Evolutionary conservation across 305 asterid species (phyloP), one percentile per base, ranked within the genome.

Genomic region (Plantago coronopus): DNA sequence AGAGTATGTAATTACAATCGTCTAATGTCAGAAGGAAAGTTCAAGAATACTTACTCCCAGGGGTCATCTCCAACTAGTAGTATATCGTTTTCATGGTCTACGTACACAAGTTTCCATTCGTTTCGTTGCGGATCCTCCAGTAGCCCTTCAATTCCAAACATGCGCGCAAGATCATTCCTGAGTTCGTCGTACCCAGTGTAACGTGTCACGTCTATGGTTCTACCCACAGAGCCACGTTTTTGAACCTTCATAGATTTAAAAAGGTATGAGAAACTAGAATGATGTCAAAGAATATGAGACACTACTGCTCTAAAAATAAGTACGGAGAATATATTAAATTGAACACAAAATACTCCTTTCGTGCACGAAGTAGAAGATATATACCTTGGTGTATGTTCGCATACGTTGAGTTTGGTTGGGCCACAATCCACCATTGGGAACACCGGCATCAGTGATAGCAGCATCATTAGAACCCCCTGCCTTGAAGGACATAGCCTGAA

Each of bases 61-160:
- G 99, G 99, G 64, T 94, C 99, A 59, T 94, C 99, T 21, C 99
- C 99, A 54, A 87, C 95, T 1, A 94, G 96, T 66, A 94, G 70
- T 54, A 90, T 86, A 62, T 94, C 99, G 60, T 94, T 87, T 71
- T 94, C 97, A 45, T 85, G 89, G 75, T 94, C 99, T 8, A 94
- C 91, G 13, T 90, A 94, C 17, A 94, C 97, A 50, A 94, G 97
- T 79, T 90, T 88, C 99, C 99, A 94, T 37, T 86, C 99, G 0
- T 76, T 82, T 55, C 95, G 72, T 65, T 83, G 97, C 29, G 95
- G 91, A 64, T 87, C 97, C 70, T 94, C 96, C 37, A 94, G 71
- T 18, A 78, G 88, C 47, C 95, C 89, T 65, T 94, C 95, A 34
- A 94, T 85, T 23, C 96, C 95, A 78, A 87, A 94, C 96, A 87